These are phyloP conservation scores for Dendrocalamus latiflorus DNA, from an alignment of 202 grass and related monocot genomes.

Conservation along the genomic window DNA sequence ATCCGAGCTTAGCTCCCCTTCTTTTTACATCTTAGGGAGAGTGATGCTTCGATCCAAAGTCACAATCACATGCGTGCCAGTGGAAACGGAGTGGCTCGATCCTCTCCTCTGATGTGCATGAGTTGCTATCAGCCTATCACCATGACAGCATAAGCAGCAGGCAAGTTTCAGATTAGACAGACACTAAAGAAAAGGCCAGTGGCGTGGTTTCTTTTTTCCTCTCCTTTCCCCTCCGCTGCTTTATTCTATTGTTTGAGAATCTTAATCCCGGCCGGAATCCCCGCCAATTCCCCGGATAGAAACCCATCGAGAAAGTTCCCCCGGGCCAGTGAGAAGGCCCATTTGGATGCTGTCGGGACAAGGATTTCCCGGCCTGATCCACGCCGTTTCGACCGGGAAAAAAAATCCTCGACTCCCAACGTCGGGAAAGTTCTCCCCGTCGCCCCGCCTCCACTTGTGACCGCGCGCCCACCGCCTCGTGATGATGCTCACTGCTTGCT, in stretches of 20 bases:
- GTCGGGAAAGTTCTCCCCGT: too few species aligned
- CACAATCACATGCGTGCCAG: constrained; percentile 35
- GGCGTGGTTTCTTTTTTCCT: neutral
- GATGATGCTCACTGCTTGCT: too few species aligned
- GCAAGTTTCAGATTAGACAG: constrained; percentile 19
- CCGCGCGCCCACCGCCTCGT: too few species aligned
- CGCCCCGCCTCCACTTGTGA: too few species aligned
- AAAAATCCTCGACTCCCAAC: too few species aligned
- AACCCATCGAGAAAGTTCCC: too few species aligned
- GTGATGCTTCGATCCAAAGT: constrained; percentile 52
- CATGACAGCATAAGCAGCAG: constrained; percentile 20
- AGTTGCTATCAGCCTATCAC: constrained; percentile 35
- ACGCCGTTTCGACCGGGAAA: too few species aligned
- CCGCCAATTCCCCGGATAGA: too few species aligned
- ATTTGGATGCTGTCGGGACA: too few species aligned
- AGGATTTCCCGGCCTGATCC: too few species aligned
- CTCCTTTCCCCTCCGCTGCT: neutral
- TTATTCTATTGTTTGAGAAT: neutral
- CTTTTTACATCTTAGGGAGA: constrained; percentile 18
- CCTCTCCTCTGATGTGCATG: neutral
- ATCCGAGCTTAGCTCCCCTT: neutral
- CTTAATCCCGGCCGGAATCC: too few species aligned
- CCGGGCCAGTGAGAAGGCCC: too few species aligned
- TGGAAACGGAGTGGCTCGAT: neutral
- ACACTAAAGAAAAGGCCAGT: constrained; percentile 11